Percentiles rank a stretch among this genome's conserved stretches.
These are phyloP conservation scores for Setaria italica DNA, from an alignment of 202 grass and related monocot genomes.

Conservation along the genomic window DNA sequence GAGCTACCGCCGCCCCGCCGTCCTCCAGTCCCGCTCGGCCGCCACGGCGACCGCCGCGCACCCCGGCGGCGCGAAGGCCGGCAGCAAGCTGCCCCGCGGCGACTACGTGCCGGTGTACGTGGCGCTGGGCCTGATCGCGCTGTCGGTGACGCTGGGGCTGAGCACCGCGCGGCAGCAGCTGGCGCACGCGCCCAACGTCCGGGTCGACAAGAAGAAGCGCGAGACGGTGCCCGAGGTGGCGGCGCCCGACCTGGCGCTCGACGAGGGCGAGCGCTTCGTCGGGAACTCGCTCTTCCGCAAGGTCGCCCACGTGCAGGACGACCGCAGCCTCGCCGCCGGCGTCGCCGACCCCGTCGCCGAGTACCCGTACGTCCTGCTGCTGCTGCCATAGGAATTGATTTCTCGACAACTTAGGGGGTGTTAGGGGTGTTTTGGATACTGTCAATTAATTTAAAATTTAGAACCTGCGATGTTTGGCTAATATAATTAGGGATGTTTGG, in stretches of 20 bases:
- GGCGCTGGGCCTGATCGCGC: constrained; percentile 56
- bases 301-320: constrained; percentile 72
- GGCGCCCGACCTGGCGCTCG: constrained; percentile 58
- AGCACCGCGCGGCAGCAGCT: constrained; percentile 74
- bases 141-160: constrained; percentile 60
- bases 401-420: not conserved
- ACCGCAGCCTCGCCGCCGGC: constrained; percentile 50
- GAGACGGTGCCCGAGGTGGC: constrained; percentile 72
- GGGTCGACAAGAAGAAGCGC: constrained; percentile 82
- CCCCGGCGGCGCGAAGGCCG: not conserved
- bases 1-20: not conserved
- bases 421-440: no score
- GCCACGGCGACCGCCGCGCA: constrained; percentile 17
- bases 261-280: constrained; percentile 60
- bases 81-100: constrained; percentile 25
- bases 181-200: constrained; percentile 72
- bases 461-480: no score
- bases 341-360: constrained; percentile 50
- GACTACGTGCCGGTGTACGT: constrained; percentile 79
- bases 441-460: no score
- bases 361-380: constrained; percentile 33
- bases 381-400: not conserved
- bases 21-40: not conserved
- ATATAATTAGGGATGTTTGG: no score
- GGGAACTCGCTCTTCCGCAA: constrained; percentile 64